Percentiles rank a stretch among this genome's conserved stretches.
Evolutionary conservation across 495 filamentous ascomycete genomes (phyloP).

Genomic region (Usnea hakonensis): DNA sequence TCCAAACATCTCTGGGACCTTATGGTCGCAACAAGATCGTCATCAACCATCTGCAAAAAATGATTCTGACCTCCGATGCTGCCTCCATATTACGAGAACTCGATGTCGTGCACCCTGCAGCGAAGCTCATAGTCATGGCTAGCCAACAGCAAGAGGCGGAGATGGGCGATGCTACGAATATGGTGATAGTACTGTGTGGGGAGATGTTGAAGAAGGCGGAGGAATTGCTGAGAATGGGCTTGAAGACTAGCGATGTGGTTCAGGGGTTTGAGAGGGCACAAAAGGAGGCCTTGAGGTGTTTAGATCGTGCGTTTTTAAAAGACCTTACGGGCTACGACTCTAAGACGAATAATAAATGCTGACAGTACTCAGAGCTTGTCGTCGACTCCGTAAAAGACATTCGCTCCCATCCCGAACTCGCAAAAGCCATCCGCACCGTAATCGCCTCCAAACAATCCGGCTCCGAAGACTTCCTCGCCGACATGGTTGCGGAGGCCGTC

Average conservation of each 20-base stretch:
- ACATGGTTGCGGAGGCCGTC: conserved; percentile 86
- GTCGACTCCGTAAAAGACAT: conserved; percentile 87
- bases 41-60: conserved; percentile 99
- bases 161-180: conserved; percentile 97
- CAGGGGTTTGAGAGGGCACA: conserved; percentile 92
- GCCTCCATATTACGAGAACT: conserved; percentile 95
- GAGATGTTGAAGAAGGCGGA: conserved; percentile 97
- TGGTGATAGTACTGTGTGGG: conserved; percentile 93
- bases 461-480: conserved; percentile 77
- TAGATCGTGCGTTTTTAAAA: conserved; percentile 55
- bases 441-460: conserved; percentile 95
- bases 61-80: conserved; percentile 97
- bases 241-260: conserved; percentile 95
- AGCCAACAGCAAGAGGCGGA: conserved; percentile 98
- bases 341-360: not conserved
- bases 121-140: conserved; percentile 98
- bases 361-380: conserved; percentile 55
- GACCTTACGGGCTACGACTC: no score
- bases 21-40: conserved; percentile 99
- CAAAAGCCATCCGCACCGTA: conserved; percentile 92
- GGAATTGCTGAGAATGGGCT: conserved; percentile 85
- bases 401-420: conserved; percentile 67
- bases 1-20: conserved; percentile 92
- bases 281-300: conserved; percentile 69
- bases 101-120: conserved; percentile 96